Evolutionary conservation across 1,284 basidiomycete genomes (phyloP).

Genomic region (Stereum hirsutum): DNA sequence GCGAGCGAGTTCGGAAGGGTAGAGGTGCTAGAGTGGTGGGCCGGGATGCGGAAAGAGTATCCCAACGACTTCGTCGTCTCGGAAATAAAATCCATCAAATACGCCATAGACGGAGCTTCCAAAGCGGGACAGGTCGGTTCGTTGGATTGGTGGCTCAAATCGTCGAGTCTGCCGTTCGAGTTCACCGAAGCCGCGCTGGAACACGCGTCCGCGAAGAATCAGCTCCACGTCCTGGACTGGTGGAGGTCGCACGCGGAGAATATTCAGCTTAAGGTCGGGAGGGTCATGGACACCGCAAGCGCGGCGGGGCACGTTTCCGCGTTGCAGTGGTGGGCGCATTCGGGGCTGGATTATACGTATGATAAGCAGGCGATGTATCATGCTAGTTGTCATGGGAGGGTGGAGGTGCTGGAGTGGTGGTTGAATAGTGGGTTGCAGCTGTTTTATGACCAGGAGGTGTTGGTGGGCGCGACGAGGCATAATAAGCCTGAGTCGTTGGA

Average conservation of each 20-base stretch:
- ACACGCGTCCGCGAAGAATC: conserved; percentile 65
- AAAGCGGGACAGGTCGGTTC: conserved; percentile 55
- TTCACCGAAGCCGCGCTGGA: conserved; percentile 73
- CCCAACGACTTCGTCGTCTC: conserved; percentile 47
- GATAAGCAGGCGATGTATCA: conserved; percentile 67
- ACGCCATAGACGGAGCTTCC: conserved; percentile 66
- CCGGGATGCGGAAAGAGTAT: conserved; percentile 48
- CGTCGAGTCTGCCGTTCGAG: conserved; percentile 41
- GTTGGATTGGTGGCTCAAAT: conserved; percentile 64
- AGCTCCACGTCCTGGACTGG: conserved; percentile 68
- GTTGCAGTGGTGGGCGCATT: conserved; percentile 77
- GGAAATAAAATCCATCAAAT: conserved; percentile 38
- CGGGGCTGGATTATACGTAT: conserved; percentile 66
- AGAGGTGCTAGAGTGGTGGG: conserved; percentile 75
- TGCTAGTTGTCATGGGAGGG: conserved; percentile 70
- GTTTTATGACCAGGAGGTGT: conserved; percentile 69
- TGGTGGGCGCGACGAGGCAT: conserved; percentile 70
- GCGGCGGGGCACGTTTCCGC: conserved; percentile 60
- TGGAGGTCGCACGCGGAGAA: conserved; percentile 41
- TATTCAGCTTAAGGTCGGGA: conserved; percentile 67
- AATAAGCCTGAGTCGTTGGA: conserved; percentile 74
- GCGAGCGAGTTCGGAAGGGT: conserved; percentile 68
- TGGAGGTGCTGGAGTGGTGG: conserved; percentile 81
- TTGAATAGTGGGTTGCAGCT: conserved; percentile 63
- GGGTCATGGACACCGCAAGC: conserved; percentile 74